Evolutionary conservation across 805 yeast species (phyloP).

Genomic region (Lipomyces lipofer): DNA sequence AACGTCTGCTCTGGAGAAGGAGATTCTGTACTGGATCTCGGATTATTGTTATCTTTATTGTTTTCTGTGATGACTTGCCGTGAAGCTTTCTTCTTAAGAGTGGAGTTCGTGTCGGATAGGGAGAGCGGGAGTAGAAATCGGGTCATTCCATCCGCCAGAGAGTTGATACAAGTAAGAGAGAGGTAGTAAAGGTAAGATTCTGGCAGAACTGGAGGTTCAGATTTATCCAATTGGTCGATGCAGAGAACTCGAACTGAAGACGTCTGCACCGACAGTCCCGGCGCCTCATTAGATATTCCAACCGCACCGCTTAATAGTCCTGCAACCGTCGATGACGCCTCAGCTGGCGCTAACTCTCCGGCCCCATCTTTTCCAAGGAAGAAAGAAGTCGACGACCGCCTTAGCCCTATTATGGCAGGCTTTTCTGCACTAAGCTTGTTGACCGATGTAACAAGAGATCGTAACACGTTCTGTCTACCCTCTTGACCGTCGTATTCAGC

Average conservation of each 20-base stretch:
- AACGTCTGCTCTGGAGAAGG: background rate
- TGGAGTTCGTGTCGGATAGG: conserved; percentile 9
- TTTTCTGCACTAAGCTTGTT: conserved; percentile 42
- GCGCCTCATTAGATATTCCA: conserved; percentile 9
- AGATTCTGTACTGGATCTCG: background rate
- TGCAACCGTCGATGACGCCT: conserved; percentile 14
- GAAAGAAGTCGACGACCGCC: conserved; percentile 16
- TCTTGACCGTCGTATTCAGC: conserved; percentile 59
- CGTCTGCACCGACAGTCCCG: conserved; percentile 23
- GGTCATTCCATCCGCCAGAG: conserved; percentile 70
- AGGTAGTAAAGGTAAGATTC: conserved; percentile 61
- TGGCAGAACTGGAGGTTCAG: conserved; percentile 71
- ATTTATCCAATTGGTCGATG: conserved; percentile 77
- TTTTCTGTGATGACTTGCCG: conserved; percentile 5
- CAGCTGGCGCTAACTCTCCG: conserved; percentile 2
- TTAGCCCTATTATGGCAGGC: conserved; percentile 39
- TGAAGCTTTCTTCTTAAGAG: conserved; percentile 13
- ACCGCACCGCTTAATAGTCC: conserved; percentile 24
- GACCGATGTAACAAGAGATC: conserved; percentile 53
- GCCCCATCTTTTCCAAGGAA: conserved; percentile 6
- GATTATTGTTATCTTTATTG: background rate
- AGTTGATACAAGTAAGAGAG: conserved; percentile 52
- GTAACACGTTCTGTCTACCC: conserved; percentile 61
- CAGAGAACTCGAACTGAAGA: conserved; percentile 45
- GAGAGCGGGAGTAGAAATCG: conserved; percentile 50